These are phyloP conservation scores for Phialophora tarda DNA, from an alignment of 2,329 filamentous ascomycete genomes.

Conservation along the genomic window DNA sequence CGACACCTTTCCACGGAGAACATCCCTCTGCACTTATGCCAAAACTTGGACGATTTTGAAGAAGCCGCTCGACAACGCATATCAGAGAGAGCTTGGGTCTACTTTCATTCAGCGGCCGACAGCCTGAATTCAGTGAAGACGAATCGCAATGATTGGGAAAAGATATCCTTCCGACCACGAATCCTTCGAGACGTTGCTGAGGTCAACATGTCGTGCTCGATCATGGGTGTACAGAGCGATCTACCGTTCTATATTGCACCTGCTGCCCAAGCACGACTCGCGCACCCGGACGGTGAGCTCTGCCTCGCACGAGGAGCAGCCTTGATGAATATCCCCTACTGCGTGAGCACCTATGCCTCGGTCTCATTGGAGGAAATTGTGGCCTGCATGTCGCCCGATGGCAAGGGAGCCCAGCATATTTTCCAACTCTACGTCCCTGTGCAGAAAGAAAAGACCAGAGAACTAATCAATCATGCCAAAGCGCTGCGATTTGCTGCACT, in stretches of 20 bases:
- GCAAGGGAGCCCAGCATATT: neutral
- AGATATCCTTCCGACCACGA: conserved; percentile 48
- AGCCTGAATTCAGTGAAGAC: conserved; percentile 28
- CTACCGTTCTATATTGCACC: conserved; percentile 49
- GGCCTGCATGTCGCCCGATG: neutral
- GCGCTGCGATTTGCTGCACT: conserved; percentile 55
- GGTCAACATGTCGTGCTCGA: conserved; percentile 30
- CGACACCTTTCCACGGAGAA: too few relatives aligned
- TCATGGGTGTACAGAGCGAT: conserved; percentile 44
- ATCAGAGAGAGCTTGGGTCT: conserved; percentile 23
- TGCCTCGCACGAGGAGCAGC: conserved; percentile 47
- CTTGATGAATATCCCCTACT: conserved; percentile 42
- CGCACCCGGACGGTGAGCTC: conserved; percentile 46
- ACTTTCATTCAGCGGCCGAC: conserved; percentile 27
- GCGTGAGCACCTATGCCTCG: conserved; percentile 24
- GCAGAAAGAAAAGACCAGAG: conserved; percentile 58
- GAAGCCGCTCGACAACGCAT: conserved; percentile 19
- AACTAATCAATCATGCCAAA: conserved; percentile 55
- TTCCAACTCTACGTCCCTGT: conserved; percentile 66
- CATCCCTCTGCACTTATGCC: too few relatives aligned
- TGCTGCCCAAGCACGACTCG: conserved; percentile 46
- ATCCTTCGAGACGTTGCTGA: conserved; percentile 49
- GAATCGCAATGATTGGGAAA: conserved; percentile 33
- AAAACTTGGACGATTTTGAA: conserved; percentile 23
- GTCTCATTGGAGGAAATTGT: neutral